Conservation (phyloP, 257 asterid genomes). For the Rehmannia glutinosa region DNA sequence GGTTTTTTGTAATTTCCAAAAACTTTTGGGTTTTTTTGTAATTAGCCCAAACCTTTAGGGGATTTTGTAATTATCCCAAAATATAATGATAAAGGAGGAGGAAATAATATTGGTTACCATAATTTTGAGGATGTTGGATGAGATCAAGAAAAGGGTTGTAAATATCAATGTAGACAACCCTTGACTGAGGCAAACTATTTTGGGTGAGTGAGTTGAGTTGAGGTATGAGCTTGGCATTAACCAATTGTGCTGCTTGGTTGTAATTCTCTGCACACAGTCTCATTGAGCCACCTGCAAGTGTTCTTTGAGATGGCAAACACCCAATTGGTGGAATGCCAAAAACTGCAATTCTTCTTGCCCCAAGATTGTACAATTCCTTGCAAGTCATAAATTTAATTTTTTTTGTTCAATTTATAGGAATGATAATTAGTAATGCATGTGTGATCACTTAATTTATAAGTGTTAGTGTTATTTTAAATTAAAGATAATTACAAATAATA, state of each 20-base stretch:
- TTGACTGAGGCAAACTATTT: slow-evolving; percentile 31
- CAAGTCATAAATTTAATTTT: too few species aligned
- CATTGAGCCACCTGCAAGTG: slow-evolving; percentile 30
- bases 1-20: too few species aligned
- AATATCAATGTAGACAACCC: slow-evolving; percentile 39
- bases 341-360: slow-evolving; percentile 45
- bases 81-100: too few species aligned
- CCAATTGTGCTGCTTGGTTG: slow-evolving; percentile 34
- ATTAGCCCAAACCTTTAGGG: too few species aligned
- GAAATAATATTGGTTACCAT: slow-evolving; percentile 41
- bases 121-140: slow-evolving; percentile 37
- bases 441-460: too few species aligned
- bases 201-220: slow-evolving; percentile 22
- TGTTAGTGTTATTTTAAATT: too few species aligned
- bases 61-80: too few species aligned
- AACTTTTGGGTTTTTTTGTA: too few species aligned
- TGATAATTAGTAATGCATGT: too few species aligned
- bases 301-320: slow-evolving; percentile 47
- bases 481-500: too few species aligned
- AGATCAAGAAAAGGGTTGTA: slow-evolving; percentile 34
- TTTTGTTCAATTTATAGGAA: too few species aligned
- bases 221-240: slow-evolving; percentile 33
- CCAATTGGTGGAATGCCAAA: too few species aligned
- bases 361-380: slow-evolving; percentile 47
- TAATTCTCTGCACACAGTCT: slow-evolving; percentile 28